phyloP scores from a whole-genome alignment of 2,329 filamentous ascomycete genomes.

The Myriosclerotinia duriaeana region DNA sequence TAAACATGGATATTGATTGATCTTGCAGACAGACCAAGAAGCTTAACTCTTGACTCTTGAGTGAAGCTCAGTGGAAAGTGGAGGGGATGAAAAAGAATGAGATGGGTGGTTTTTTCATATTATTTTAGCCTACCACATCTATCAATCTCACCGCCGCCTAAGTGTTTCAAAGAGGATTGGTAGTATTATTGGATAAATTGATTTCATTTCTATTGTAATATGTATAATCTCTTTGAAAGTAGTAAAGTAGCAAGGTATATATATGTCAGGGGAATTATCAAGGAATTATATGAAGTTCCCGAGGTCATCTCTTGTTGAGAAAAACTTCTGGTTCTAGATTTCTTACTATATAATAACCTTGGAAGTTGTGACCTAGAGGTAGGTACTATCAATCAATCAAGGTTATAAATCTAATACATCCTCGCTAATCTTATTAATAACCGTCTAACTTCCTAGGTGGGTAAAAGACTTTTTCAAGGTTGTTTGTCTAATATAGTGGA shows the following conservation, averaged over 20 bases:
- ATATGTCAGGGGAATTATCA: slow-evolving; percentile 10
- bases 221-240: slow-evolving; percentile 14
- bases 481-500: slow-evolving; percentile 18
- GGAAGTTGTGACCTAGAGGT: too few species aligned
- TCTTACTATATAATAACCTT: background rate
- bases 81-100: background rate
- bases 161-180: slow-evolving; percentile 7
- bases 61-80: too few species aligned
- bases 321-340: slow-evolving; percentile 17
- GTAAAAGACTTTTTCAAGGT: too few species aligned
- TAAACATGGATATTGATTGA: background rate
- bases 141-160: slow-evolving; percentile 12
- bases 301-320: slow-evolving; percentile 14
- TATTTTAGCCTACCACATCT: background rate
- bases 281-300: slow-evolving; percentile 15
- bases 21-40: slow-evolving; percentile 15
- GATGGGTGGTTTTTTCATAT: background rate
- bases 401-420: background rate
- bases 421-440: background rate
- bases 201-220: slow-evolving; percentile 5
- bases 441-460: too few species aligned
- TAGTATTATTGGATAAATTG: background rate
- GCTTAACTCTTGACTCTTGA: slow-evolving; percentile 5
- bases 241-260: background rate
- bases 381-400: too few species aligned